A percentile compares a stretch with the other conserved stretches of the same genome.
Evolutionary conservation across 139 green algal species (phyloP).

Genomic region (Ettlia oleoabundans): DNA sequence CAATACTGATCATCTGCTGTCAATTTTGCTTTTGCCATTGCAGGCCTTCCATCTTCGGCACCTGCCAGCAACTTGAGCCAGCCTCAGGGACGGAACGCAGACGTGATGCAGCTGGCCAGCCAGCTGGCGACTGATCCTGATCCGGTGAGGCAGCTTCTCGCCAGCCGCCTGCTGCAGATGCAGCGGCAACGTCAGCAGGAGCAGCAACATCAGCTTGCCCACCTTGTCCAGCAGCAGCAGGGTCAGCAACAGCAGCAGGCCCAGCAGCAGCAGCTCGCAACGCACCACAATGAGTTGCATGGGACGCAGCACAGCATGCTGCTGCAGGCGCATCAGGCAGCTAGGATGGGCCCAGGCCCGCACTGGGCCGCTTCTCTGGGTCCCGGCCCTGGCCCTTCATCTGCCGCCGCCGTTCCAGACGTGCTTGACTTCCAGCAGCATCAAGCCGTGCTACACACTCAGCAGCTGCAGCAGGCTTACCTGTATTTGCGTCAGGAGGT

Average conservation of each 20-base stretch:
- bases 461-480: no score
- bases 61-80: neutral
- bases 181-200: neutral
- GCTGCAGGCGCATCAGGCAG: neutral
- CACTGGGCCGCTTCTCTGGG: neutral
- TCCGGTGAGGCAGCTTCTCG: neutral
- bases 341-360: neutral
- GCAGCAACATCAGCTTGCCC: neutral
- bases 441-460: no score
- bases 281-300: no score
- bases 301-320: neutral
- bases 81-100: neutral
- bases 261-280: neutral
- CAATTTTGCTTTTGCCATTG: neutral
- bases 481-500: no score
- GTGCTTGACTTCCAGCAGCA: no score
- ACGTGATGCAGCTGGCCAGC: neutral
- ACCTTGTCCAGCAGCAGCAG: neutral
- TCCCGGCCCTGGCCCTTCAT: no score
- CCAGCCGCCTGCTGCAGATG: neutral
- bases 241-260: neutral
- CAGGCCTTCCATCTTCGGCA: neutral
- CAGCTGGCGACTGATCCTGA: neutral
- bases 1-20: neutral
- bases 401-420: no score